These are phyloP conservation scores for Amborella trichopoda DNA, from an alignment of 164 flowering plant genomes.

Conservation along the genomic window DNA sequence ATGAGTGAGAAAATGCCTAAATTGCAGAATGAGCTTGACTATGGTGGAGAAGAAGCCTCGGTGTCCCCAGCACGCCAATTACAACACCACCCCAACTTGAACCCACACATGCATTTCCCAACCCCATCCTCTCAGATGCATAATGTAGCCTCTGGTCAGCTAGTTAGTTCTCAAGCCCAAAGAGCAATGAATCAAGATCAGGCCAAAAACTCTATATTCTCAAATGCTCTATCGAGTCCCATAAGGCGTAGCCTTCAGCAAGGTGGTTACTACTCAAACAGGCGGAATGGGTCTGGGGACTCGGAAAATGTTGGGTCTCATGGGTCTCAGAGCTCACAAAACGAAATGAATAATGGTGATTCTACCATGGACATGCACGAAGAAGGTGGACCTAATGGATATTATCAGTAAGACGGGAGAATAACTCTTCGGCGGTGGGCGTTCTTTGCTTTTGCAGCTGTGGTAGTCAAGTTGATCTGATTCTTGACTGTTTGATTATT, in stretches of 20 bases:
- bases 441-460: too few relatives aligned
- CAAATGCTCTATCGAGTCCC: too few relatives aligned
- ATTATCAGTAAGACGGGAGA: not conserved
- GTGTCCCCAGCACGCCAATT: not conserved
- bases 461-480: too few relatives aligned
- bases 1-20: too few relatives aligned
- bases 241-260: not conserved
- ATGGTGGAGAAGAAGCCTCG: not conserved
- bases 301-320: not conserved
- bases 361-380: not conserved
- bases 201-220: not conserved
- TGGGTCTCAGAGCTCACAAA: not conserved
- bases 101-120: not conserved
- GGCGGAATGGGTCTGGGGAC: not conserved
- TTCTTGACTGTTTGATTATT: too few relatives aligned
- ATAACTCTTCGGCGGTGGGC: too few relatives aligned
- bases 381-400: not conserved
- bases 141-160: not conserved
- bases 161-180: not conserved
- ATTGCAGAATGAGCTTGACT: slow-evolving; percentile 6
- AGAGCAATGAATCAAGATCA: not conserved
- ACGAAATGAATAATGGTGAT: not conserved
- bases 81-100: not conserved
- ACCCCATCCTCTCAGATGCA: not conserved
- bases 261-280: not conserved